Conservation (phyloP, 805 yeast species). For the Pichia cephalocereana region DNA sequence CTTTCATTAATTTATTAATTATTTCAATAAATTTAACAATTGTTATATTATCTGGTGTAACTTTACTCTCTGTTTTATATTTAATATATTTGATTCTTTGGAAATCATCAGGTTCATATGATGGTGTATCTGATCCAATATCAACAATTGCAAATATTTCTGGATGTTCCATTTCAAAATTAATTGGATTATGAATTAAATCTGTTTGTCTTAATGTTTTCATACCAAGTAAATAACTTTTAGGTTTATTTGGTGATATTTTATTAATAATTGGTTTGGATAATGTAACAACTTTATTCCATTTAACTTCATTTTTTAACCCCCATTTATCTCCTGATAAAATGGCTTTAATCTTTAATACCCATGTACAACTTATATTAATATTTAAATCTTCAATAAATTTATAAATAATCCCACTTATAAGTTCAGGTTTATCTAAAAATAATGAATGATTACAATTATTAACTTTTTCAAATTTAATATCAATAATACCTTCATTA, state of each 20-base stretch:
- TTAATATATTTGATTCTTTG: slow-evolving; percentile 49
- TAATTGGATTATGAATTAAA: slow-evolving; percentile 45
- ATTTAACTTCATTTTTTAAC: slow-evolving; percentile 62
- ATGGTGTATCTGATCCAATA: slow-evolving; percentile 62
- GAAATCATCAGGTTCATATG: slow-evolving; percentile 56
- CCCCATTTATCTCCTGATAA: slow-evolving; percentile 72
- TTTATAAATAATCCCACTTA: slow-evolving; percentile 51
- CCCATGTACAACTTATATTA: slow-evolving; percentile 64
- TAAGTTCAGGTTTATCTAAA: slow-evolving; percentile 52
- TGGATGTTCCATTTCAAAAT: slow-evolving; percentile 40
- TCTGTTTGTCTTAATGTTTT: slow-evolving; percentile 66
- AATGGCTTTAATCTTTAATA: slow-evolving; percentile 50
- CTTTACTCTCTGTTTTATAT: slow-evolving; percentile 70
- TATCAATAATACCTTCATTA: slow-evolving; percentile 22
- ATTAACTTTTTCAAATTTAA: slow-evolving; percentile 30
- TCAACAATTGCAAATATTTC: slow-evolving; percentile 55
- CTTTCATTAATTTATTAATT: slow-evolving; percentile 36
- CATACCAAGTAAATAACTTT: slow-evolving; percentile 56
- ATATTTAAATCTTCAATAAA: slow-evolving; percentile 41
- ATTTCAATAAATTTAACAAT: slow-evolving; percentile 47
- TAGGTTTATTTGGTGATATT: slow-evolving; percentile 18
- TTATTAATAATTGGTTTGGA: slow-evolving; percentile 33
- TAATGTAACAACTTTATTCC: slow-evolving; percentile 49
- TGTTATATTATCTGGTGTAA: slow-evolving; percentile 57
- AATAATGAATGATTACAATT: slow-evolving; percentile 60